Conservation (phyloP, 2,329 filamentous ascomycete species). For the Colletotrichum sp. region DNA sequence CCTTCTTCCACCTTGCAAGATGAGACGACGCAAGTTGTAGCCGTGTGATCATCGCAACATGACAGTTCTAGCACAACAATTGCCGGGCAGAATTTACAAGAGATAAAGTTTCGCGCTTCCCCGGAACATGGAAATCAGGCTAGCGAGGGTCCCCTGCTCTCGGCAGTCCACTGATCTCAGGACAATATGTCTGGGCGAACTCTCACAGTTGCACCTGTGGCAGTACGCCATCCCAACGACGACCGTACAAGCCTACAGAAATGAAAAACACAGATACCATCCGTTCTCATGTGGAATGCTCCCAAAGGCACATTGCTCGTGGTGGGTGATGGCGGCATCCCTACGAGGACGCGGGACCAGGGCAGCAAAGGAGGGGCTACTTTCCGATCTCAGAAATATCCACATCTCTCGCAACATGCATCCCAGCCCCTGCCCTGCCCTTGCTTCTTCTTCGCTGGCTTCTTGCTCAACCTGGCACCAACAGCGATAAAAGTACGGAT, state of each 20-base stretch:
- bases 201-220: accelerated
- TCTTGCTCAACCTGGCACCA: neutral
- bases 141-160: neutral
- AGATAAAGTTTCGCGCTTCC: neutral
- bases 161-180: neutral
- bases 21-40: neutral
- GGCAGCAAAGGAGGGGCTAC: neutral
- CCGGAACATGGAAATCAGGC: neutral
- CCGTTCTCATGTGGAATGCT: neutral
- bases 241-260: neutral
- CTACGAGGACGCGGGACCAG: neutral
- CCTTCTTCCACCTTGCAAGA: neutral
- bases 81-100: neutral
- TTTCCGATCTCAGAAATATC: neutral
- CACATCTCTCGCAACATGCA: neutral
- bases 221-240: neutral
- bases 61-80: neutral
- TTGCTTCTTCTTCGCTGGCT: neutral
- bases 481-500: neutral
- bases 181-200: accelerated
- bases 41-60: neutral
- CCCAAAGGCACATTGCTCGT: neutral
- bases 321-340: neutral
- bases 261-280: neutral
- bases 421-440: neutral